Evolutionary conservation across 345 rosid genomes (phyloP).

Genomic region (Angophora floribunda): DNA sequence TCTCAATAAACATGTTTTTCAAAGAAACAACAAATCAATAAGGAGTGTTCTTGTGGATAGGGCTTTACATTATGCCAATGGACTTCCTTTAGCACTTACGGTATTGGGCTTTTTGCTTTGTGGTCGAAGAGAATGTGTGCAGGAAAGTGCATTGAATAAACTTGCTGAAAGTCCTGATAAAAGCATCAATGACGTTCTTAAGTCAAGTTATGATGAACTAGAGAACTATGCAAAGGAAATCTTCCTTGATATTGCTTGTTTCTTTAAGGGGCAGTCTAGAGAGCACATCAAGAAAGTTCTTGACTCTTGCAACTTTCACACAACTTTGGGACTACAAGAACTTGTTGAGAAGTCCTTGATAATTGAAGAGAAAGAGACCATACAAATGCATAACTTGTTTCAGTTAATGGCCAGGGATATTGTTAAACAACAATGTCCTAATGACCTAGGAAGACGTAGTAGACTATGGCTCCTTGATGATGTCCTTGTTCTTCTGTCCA

Average conservation of each 20-base stretch:
- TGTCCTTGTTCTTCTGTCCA: too few species aligned
- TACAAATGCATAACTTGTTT: fast-evolving
- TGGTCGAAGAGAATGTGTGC: fast-evolving
- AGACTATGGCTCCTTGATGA: too few species aligned
- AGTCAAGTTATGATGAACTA: too few species aligned
- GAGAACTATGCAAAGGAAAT: not conserved
- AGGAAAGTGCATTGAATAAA: fast-evolving
- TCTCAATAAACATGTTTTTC: fast-evolving
- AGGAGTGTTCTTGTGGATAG: too few species aligned
- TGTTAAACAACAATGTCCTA: too few species aligned
- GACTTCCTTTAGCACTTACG: not conserved
- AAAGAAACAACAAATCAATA: fast-evolving
- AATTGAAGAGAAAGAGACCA: too few species aligned
- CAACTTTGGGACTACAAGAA: not conserved
- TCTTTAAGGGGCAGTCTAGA: fast-evolving
- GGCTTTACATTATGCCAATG: not conserved
- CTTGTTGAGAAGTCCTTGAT: not conserved
- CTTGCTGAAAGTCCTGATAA: fast-evolving
- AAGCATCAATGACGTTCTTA: fast-evolving
- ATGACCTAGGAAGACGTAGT: too few species aligned
- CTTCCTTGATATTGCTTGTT: not conserved
- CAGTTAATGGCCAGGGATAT: too few species aligned
- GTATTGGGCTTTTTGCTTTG: fast-evolving
- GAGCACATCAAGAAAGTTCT: not conserved
- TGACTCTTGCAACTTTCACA: not conserved